Evolutionary conservation across 2,329 filamentous ascomycete genomes (phyloP).

Genomic region (Fusarium praegraminearum): DNA sequence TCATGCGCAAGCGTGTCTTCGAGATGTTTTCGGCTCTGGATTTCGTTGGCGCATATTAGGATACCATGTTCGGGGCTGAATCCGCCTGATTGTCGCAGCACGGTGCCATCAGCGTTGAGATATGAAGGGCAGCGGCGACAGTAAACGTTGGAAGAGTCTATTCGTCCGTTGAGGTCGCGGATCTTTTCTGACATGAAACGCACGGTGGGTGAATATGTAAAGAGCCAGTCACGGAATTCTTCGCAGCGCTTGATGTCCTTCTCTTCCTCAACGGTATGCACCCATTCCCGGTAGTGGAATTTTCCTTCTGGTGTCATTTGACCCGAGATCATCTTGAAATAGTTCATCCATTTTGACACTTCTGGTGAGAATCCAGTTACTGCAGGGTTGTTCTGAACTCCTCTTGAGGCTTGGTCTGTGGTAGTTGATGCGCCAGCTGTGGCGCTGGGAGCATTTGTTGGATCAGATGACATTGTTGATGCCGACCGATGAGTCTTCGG

Average conservation of each 20-base stretch:
- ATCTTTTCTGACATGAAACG: constrained; percentile 89
- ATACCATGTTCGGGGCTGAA: constrained; percentile 91
- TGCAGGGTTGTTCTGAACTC: constrained; percentile 68
- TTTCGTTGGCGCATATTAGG: constrained; percentile 90
- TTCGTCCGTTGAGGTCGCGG: constrained; percentile 78
- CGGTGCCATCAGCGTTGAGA: constrained; percentile 67
- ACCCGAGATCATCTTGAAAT: constrained; percentile 85
- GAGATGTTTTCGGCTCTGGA: constrained; percentile 81
- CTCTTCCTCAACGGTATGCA: constrained; percentile 80
- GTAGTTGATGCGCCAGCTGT: constrained; percentile 35
- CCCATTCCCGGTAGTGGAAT: constrained; percentile 81
- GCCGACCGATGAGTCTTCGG: not conserved
- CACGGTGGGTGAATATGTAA: constrained; percentile 86
- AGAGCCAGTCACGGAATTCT: constrained; percentile 82
- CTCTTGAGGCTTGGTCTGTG: constrained; percentile 41
- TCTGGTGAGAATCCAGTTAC: constrained; percentile 73
- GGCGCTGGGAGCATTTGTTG: constrained; percentile 27
- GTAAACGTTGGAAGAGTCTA: constrained; percentile 80
- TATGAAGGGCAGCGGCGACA: constrained; percentile 81
- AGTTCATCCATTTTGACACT: constrained; percentile 79
- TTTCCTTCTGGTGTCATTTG: constrained; percentile 75
- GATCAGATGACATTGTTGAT: constrained; percentile 40
- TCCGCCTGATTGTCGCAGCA: constrained; percentile 78
- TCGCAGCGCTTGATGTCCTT: constrained; percentile 86
- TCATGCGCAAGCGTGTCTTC: constrained; percentile 97